These are phyloP conservation scores for Brassica juncea DNA, from an alignment of 345 rosid species.

Conservation along the genomic window DNA sequence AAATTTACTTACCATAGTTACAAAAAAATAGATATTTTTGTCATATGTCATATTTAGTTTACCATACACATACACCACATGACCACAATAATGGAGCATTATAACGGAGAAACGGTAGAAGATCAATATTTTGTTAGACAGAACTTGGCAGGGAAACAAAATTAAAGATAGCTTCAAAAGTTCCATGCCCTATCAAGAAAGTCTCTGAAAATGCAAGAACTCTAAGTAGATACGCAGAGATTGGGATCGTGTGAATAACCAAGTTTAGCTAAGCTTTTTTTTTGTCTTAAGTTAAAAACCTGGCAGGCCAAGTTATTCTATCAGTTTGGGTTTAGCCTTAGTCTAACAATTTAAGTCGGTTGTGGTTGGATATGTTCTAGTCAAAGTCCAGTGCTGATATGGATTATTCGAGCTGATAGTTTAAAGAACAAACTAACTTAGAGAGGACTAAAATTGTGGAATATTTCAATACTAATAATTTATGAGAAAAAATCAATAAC, in stretches of 20 bases:
- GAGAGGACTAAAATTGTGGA: background rate
- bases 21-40: too few relatives aligned
- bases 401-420: background rate
- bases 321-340: background rate
- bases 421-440: background rate
- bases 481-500: background rate
- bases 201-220: background rate
- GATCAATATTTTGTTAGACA: background rate
- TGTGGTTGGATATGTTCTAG: background rate
- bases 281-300: background rate
- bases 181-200: background rate
- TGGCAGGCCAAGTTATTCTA: background rate
- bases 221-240: background rate
- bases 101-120: too few relatives aligned
- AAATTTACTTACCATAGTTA: too few relatives aligned
- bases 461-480: background rate
- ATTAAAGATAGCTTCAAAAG: background rate
- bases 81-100: too few relatives aligned
- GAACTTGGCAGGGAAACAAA: background rate
- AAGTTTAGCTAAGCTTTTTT: too few relatives aligned
- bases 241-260: background rate
- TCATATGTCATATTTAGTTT: too few relatives aligned
- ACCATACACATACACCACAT: too few relatives aligned
- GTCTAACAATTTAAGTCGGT: background rate
- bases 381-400: background rate